Conservation (phyloP, 148 eudicot genomes). For the Oxyria digyna region DNA sequence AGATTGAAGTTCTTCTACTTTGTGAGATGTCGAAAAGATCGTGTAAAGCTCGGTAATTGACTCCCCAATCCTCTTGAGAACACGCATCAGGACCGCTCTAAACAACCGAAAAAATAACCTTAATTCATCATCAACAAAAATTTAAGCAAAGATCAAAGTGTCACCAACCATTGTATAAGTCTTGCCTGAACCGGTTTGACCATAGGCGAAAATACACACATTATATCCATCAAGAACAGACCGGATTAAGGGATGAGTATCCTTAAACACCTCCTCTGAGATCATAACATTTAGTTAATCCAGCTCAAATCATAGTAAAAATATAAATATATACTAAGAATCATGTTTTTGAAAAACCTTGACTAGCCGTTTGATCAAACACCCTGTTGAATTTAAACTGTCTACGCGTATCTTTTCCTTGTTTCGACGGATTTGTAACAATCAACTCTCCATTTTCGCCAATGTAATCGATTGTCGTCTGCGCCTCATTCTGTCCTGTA, state of each 20-base stretch:
- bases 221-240: slow-evolving; percentile 89
- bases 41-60: slow-evolving; percentile 76
- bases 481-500: slow-evolving; percentile 55
- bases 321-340: background rate
- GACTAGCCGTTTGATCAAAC: slow-evolving; percentile 67
- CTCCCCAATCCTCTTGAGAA: slow-evolving; percentile 73
- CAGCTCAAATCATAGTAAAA: background rate
- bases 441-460: slow-evolving; percentile 87
- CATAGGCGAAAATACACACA: slow-evolving; percentile 91
- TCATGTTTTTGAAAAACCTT: slow-evolving; percentile 35
- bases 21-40: slow-evolving; percentile 75
- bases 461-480: slow-evolving; percentile 66
- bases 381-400: slow-evolving; percentile 80
- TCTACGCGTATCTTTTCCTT: slow-evolving; percentile 67
- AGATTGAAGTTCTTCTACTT: slow-evolving; percentile 50
- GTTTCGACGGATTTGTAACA: slow-evolving; percentile 64
- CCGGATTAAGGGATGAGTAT: slow-evolving; percentile 74
- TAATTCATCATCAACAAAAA: background rate
- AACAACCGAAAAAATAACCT: background rate
- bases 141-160: background rate
- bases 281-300: slow-evolving; percentile 5
- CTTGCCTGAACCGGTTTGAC: slow-evolving; percentile 94
- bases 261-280: slow-evolving; percentile 78
- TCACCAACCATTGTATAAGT: slow-evolving; percentile 84
- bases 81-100: slow-evolving; percentile 73